Conservation (phyloP, 2,329 filamentous ascomycete genomes). For the Aspergillus sp. region DNA sequence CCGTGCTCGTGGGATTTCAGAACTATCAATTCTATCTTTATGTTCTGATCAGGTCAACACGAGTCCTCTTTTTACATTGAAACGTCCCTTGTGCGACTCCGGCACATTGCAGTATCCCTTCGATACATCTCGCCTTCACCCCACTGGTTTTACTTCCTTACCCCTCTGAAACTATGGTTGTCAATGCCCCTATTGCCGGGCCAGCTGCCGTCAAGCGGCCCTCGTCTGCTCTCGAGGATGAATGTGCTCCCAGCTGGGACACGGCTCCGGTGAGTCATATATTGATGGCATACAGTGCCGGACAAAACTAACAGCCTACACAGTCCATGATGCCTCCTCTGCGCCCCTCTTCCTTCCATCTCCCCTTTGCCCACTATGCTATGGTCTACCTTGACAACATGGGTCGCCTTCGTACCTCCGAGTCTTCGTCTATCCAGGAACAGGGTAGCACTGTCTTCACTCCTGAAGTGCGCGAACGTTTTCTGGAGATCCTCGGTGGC, state of each 20-base stretch:
- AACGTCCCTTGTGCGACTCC: background rate
- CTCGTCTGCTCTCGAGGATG: constrained; percentile 22
- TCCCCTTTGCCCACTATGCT: constrained; percentile 30
- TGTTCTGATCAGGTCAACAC: background rate
- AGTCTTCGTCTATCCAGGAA: constrained; percentile 27
- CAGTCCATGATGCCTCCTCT: constrained; percentile 23
- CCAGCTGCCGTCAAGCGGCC: constrained; percentile 25
- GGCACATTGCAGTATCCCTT: too few relatives aligned
- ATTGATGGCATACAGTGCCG: background rate
- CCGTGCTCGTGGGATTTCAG: background rate
- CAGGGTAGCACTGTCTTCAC: constrained; percentile 26
- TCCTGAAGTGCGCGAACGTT: constrained; percentile 27
- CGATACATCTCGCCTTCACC: background rate
- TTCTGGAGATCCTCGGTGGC: constrained; percentile 28
- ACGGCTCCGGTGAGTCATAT: constrained; percentile 21
- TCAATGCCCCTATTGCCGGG: constrained; percentile 17
- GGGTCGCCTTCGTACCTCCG: constrained; percentile 26
- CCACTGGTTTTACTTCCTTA: background rate
- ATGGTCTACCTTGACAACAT: constrained; percentile 31
- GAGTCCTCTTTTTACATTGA: background rate
- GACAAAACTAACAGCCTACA: background rate
- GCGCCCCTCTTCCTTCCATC: constrained; percentile 16
- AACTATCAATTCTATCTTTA: background rate
- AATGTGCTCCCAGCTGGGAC: constrained; percentile 21
- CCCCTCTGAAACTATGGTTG: constrained; percentile 21